phyloP scores from a whole-genome alignment of 2,329 filamentous ascomycete species.

The Cladosporium velox region DNA sequence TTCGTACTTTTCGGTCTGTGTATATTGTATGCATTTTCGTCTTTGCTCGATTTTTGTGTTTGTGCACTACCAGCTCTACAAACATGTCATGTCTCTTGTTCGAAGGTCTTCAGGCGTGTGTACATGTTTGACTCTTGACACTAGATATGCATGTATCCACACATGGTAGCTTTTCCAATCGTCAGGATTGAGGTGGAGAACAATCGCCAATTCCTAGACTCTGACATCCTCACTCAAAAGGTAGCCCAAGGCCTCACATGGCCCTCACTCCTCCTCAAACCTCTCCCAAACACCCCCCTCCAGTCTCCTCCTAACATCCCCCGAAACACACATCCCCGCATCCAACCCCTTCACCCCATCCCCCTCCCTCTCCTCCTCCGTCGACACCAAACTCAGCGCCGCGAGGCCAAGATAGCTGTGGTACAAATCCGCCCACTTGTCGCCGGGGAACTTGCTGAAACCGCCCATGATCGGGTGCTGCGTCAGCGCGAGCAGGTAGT shows the following conservation, averaged over 20 bases:
- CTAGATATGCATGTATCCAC: too few species aligned
- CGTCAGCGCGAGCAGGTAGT: constrained; percentile 80
- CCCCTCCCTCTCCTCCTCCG: constrained; percentile 60
- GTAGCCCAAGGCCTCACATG: too few species aligned
- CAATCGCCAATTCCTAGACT: too few species aligned
- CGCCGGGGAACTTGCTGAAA: constrained; percentile 49
- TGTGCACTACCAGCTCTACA: too few species aligned
- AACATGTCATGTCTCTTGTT: too few species aligned
- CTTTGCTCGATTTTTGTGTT: background rate
- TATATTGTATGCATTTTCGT: constrained; percentile 9
- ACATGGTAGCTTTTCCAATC: too few species aligned
- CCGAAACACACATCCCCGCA: constrained; percentile 72
- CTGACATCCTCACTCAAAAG: too few species aligned
- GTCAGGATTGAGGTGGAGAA: too few species aligned
- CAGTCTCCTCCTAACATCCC: constrained; percentile 47
- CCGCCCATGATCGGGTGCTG: constrained; percentile 71
- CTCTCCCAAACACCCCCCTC: background rate
- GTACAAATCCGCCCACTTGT: constrained; percentile 65
- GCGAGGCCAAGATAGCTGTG: constrained; percentile 88
- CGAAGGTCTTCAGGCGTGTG: too few species aligned
- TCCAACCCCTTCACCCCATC: constrained; percentile 68
- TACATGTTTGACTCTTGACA: too few species aligned
- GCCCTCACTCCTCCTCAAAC: background rate
- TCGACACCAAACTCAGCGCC: constrained; percentile 63
- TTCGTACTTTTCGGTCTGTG: background rate